Evolutionary conservation across 2,329 filamentous ascomycete species (phyloP).

Genomic region (Trichophyton mentagrophytes): DNA sequence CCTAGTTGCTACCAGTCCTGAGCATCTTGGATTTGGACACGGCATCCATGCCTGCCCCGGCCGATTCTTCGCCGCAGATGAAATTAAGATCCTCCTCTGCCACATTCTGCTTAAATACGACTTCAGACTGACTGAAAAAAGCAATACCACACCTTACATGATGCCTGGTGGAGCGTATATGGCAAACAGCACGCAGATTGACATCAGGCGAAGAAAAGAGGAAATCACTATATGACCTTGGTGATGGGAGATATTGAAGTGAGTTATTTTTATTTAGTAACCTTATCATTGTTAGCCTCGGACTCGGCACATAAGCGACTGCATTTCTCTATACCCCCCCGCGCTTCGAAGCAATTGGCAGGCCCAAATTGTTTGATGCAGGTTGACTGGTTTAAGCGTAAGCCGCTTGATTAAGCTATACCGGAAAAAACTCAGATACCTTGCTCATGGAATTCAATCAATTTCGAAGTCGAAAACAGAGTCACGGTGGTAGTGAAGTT

Average conservation of each 20-base stretch:
- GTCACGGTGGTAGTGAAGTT: no score
- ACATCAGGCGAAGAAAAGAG: background rate
- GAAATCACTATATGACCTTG: background rate
- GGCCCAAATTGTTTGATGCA: no score
- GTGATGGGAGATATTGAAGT: background rate
- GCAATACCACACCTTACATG: background rate
- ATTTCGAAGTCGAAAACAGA: no score
- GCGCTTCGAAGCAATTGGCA: no score
- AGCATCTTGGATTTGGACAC: conserved; percentile 44
- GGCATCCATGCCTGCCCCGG: conserved; percentile 38
- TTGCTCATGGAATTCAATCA: no score
- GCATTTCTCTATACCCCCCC: no score
- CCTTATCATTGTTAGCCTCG: background rate
- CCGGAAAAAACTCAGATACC: no score
- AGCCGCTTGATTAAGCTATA: no score
- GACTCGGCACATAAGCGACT: no score
- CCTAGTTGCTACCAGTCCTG: conserved; percentile 28
- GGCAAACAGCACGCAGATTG: background rate
- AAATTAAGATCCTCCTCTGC: conserved; percentile 19
- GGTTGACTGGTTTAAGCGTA: no score
- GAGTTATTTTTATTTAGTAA: background rate
- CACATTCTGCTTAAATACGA: conserved; percentile 23
- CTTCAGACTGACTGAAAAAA: background rate
- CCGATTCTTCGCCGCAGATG: conserved; percentile 20
- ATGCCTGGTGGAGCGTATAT: background rate